Percentiles rank a stretch among this genome's conserved stretches.
These are phyloP conservation scores for Macrolepiota albuminosa DNA, from an alignment of 768 basidiomycete species.

Conservation along the genomic window DNA sequence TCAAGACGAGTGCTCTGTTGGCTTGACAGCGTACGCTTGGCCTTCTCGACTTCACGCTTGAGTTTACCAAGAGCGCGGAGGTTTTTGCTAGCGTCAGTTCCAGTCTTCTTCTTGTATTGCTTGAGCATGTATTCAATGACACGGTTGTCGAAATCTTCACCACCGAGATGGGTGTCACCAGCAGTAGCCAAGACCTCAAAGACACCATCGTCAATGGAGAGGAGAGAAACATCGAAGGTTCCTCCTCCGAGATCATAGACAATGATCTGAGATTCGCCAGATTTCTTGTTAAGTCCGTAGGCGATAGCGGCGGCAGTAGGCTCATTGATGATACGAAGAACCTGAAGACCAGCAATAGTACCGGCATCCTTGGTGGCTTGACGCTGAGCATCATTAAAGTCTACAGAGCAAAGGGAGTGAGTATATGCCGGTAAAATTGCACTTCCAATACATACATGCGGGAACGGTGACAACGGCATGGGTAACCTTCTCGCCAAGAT, in stretches of 20 bases:
- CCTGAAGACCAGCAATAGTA: constrained; percentile 88
- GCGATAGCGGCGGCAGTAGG: constrained; percentile 97
- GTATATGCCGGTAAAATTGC: neutral
- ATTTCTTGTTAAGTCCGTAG: constrained; percentile 97
- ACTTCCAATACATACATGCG: constrained; percentile 56
- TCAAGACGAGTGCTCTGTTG: constrained; percentile 92
- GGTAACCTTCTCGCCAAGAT: constrained; percentile 93
- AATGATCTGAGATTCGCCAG: constrained; percentile 90
- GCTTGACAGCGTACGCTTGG: constrained; percentile 88
- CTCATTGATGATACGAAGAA: constrained; percentile 97
- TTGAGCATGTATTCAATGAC: constrained; percentile 89
- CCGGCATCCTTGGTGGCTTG: constrained; percentile 99
- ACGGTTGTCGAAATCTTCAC: constrained; percentile 95
- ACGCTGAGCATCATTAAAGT: constrained; percentile 99
- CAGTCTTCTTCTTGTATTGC: constrained; percentile 88
- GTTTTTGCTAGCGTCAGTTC: constrained; percentile 76
- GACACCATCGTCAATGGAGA: constrained; percentile 91
- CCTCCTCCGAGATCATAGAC: constrained; percentile 99
- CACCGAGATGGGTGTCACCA: constrained; percentile 92
- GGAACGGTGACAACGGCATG: constrained; percentile 98
- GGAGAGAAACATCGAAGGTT: constrained; percentile 97
- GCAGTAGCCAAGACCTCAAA: constrained; percentile 89
- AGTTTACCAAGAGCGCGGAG: constrained; percentile 85
- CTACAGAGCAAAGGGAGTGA: constrained; percentile 26
- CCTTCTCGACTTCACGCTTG: constrained; percentile 91